A percentile compares a stretch with the other conserved stretches of the same genome.
Evolutionary conservation across 1,284 basidiomycete genomes (phyloP).

Genomic region (Naganishia cerealis): DNA sequence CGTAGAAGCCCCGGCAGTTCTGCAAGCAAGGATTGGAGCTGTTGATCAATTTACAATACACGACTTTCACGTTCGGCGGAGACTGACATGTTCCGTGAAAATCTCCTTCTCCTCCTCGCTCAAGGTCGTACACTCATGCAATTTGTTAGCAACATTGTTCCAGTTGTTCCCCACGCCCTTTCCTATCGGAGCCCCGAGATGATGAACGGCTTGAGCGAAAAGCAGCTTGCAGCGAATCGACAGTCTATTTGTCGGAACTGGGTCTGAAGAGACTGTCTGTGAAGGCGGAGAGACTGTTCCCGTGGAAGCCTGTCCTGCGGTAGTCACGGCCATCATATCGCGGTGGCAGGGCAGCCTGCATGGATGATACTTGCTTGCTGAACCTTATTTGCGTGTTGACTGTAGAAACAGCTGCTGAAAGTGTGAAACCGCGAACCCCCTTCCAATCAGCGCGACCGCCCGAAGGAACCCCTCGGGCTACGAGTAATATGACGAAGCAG

Average conservation of each 20-base stretch:
- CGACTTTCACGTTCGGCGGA: no score
- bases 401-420: neutral
- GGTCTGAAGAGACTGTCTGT: neutral
- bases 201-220: conserved; percentile 79
- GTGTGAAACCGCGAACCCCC: neutral
- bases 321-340: conserved; percentile 19
- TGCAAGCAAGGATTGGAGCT: neutral
- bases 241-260: conserved; percentile 17
- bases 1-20: conserved; percentile 31
- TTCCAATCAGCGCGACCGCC: neutral
- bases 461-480: neutral
- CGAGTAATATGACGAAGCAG: conserved; percentile 1
- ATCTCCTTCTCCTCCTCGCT: conserved; percentile 21
- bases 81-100: conserved; percentile 9
- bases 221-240: conserved; percentile 59
- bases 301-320: conserved; percentile 24
- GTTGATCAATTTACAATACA: neutral
- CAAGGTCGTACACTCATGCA: conserved; percentile 12
- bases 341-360: neutral
- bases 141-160: conserved; percentile 15
- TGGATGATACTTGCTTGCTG: neutral
- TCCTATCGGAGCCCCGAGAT: conserved; percentile 62
- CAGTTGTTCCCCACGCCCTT: conserved; percentile 23
- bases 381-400: neutral
- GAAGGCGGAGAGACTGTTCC: conserved; percentile 4